These are phyloP conservation scores for Acanthamoeba divionensis DNA, from an alignment of 208 protist genomes.

Conservation along the genomic window DNA sequence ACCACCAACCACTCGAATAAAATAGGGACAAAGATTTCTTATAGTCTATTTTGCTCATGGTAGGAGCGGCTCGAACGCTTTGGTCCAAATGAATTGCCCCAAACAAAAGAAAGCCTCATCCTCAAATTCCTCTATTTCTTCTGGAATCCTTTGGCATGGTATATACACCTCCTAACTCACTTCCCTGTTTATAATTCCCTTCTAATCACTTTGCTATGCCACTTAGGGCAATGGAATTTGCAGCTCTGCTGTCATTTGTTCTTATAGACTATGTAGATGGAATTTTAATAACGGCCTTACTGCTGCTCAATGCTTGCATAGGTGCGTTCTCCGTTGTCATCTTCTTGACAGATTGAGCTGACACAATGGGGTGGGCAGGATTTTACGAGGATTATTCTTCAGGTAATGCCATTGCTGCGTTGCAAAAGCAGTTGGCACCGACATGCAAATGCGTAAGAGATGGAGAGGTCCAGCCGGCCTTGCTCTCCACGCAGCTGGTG, in stretches of 20 bases:
- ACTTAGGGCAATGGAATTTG: constrained; percentile 73
- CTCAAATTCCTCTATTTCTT: constrained; percentile 61
- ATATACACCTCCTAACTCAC: neutral
- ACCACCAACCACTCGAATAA: neutral
- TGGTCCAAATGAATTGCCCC: constrained; percentile 67
- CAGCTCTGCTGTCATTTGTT: constrained; percentile 73
- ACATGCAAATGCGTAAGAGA: constrained; percentile 84
- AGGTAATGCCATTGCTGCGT: constrained; percentile 88
- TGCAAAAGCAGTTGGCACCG: constrained; percentile 87
- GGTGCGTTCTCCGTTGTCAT: constrained; percentile 23
- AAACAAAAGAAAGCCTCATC: constrained; percentile 51
- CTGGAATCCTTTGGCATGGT: constrained; percentile 73
- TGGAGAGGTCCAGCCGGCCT: constrained; percentile 77
- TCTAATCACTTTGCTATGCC: constrained; percentile 59
- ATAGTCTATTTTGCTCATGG: neutral
- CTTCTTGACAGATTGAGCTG: neutral
- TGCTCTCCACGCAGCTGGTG: neutral
- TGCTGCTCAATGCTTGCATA: constrained; percentile 77
- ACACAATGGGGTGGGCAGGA: constrained; percentile 67
- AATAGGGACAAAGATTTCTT: neutral
- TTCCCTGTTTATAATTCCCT: too few relatives aligned
- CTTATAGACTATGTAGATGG: constrained; percentile 78
- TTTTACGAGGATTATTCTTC: constrained; percentile 92
- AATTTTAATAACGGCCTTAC: constrained; percentile 71
- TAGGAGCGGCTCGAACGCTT: constrained; percentile 9